Conservation (phyloP, 768 basidiomycete species). For the Peribolospora baueri region DNA sequence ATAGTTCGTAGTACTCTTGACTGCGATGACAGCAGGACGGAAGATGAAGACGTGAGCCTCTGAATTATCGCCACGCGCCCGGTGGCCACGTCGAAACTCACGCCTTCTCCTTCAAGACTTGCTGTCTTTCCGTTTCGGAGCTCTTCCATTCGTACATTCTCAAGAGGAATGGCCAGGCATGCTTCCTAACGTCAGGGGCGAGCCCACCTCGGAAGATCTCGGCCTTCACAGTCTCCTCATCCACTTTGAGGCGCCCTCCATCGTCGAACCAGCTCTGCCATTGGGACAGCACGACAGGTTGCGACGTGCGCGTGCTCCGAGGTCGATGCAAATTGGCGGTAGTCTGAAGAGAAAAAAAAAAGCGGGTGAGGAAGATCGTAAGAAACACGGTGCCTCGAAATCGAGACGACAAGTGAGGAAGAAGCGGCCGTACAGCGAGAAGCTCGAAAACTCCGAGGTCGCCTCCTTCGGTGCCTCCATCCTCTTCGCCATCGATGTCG, state of each 20-base stretch:
- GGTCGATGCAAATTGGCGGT: constrained; percentile 52
- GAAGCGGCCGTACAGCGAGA: constrained; percentile 10
- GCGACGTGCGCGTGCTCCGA: constrained; percentile 56
- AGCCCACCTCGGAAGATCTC: constrained; percentile 38
- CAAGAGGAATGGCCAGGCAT: constrained; percentile 74
- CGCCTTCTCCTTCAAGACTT: constrained; percentile 40
- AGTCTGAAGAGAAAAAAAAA: constrained; percentile 3
- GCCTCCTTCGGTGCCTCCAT: constrained; percentile 32
- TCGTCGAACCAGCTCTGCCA: constrained; percentile 51
- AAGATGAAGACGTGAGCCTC: constrained; percentile 3
- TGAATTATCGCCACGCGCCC: not conserved
- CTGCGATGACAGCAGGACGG: constrained; percentile 21
- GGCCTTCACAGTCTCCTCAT: constrained; percentile 47
- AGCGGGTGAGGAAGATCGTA: not conserved
- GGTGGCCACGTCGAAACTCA: constrained; percentile 15
- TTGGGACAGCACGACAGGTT: constrained; percentile 45
- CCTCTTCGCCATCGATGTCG: constrained; percentile 19
- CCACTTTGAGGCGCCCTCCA: constrained; percentile 14
- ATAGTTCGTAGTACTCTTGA: constrained; percentile 41
- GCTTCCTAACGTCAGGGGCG: constrained; percentile 34
- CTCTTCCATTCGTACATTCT: constrained; percentile 62
- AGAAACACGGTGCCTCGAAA: not conserved
- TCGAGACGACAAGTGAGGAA: not conserved
- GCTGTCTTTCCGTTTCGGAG: constrained; percentile 35
- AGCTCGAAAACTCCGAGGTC: constrained; percentile 73